Percentiles rank a stretch among this genome's conserved stretches.
Conservation (phyloP, 1,139 yeast species). For the Petasospora fabianii region DNA sequence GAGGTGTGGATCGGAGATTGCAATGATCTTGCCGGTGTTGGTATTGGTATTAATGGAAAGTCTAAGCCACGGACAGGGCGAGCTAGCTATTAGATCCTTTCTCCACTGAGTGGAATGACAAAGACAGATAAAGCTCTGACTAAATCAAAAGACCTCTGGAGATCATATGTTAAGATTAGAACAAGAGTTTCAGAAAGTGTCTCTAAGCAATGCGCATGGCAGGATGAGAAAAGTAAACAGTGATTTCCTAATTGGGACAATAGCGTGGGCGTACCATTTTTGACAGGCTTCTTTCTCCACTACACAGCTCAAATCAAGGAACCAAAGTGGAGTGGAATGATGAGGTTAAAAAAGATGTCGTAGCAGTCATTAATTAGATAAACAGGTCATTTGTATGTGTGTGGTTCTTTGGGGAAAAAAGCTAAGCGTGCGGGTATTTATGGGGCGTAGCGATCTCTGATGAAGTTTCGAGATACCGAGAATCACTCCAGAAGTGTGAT, state of each 20-base stretch:
- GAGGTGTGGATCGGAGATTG: background rate
- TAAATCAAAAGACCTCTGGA: no score
- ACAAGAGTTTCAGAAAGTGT: background rate
- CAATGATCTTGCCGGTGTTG: no score
- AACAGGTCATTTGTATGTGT: background rate
- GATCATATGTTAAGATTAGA: background rate
- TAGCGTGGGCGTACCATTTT: constrained; percentile 1
- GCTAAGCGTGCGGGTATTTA: background rate
- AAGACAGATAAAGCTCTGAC: background rate
- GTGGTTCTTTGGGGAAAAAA: background rate
- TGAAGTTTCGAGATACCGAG: no score
- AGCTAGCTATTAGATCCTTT: background rate
- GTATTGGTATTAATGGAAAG: no score
- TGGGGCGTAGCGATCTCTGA: no score
- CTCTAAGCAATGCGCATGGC: background rate
- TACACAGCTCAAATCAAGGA: no score
- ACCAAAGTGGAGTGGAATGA: no score
- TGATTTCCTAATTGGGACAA: constrained; percentile 10
- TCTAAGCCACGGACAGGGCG: no score
- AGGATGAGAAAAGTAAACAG: constrained; percentile 16
- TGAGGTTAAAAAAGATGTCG: background rate
- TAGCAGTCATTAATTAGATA: background rate
- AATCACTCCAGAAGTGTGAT: constrained; percentile 9
- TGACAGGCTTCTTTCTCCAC: background rate
- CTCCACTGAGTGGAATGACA: background rate